A percentile compares a stretch with the other conserved stretches of the same genome.
These are phyloP conservation scores for Dissophora globulifera DNA, from an alignment of 192 early-diverging fungal species.

Conservation along the genomic window DNA sequence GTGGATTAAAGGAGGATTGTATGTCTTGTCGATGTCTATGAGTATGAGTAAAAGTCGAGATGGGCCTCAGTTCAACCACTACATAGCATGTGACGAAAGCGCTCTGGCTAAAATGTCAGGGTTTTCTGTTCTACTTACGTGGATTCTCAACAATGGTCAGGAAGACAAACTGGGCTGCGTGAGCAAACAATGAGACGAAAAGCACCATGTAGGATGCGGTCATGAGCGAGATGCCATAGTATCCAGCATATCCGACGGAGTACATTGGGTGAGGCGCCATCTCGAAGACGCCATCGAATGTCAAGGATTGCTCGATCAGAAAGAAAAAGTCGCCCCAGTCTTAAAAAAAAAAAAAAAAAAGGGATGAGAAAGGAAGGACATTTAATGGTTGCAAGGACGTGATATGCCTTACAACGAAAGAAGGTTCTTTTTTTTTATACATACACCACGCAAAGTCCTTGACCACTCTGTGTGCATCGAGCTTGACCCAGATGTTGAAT, in stretches of 20 bases:
- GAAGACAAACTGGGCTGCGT: conserved; percentile 89
- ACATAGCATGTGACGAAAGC: no score
- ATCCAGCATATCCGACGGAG: conserved; percentile 97
- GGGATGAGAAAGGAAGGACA: no score
- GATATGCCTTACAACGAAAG: no score
- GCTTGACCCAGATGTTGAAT: conserved; percentile 96
- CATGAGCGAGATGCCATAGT: conserved; percentile 94
- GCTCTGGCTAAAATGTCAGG: no score
- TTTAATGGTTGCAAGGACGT: no score
- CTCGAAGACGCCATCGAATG: conserved; percentile 94
- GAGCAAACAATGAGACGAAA: conserved; percentile 87
- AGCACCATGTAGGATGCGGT: conserved; percentile 91
- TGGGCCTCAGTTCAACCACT: not conserved
- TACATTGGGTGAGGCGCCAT: conserved; percentile 99
- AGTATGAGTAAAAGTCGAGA: not conserved
- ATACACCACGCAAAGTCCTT: conserved; percentile 99
- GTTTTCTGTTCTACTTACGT: no score
- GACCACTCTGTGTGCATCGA: conserved; percentile 95
- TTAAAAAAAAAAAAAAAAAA: conserved; percentile 34
- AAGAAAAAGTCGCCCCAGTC: conserved; percentile 99
- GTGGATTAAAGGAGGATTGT: conserved; percentile 59
- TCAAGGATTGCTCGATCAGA: conserved; percentile 85
- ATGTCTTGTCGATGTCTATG: conserved; percentile 70
- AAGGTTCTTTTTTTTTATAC: no score
- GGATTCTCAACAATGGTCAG: conserved; percentile 93